Evolutionary conservation across 371 early-diverging fungal species (phyloP).

Genomic region (Lichtheimia corymbifera): DNA sequence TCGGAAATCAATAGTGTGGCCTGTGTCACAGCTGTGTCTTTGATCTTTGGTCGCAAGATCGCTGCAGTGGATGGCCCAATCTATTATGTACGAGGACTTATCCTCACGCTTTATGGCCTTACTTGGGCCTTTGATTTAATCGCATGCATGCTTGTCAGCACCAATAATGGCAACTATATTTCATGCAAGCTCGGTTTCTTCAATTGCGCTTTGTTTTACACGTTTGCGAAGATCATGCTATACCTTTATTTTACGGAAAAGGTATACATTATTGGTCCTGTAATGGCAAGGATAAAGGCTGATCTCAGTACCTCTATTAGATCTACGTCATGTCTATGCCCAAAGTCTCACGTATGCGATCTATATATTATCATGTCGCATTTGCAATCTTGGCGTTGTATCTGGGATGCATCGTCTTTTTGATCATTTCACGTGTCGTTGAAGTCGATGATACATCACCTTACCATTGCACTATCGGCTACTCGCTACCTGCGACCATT

Average conservation of each 20-base stretch:
- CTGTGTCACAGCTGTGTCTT: constrained; percentile 53
- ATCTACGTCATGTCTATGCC: constrained; percentile 48
- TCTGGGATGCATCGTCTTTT: constrained; percentile 44
- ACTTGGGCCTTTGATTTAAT: constrained; percentile 55
- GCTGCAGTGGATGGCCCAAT: constrained; percentile 48
- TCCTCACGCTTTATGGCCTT: constrained; percentile 39
- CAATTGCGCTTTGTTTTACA: constrained; percentile 42
- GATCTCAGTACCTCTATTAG: constrained; percentile 11
- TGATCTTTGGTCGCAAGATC: constrained; percentile 57
- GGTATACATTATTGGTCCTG: constrained; percentile 32
- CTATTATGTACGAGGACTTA: constrained; percentile 48
- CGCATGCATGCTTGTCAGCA: constrained; percentile 53
- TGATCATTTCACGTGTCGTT: constrained; percentile 35
- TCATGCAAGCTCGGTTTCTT: constrained; percentile 53
- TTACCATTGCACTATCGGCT: constrained; percentile 50
- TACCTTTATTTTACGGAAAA: constrained; percentile 61
- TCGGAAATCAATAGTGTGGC: constrained; percentile 49
- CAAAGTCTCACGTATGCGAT: constrained; percentile 37
- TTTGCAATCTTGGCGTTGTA: constrained; percentile 27
- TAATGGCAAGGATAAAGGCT: not conserved
- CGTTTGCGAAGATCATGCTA: constrained; percentile 42
- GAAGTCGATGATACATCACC: constrained; percentile 25
- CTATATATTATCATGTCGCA: not conserved
- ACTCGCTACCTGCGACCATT: constrained; percentile 40
- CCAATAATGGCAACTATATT: constrained; percentile 54